Evolutionary conservation across 768 basidiomycete species (phyloP).

Genomic region (Lactifluus echinatus): DNA sequence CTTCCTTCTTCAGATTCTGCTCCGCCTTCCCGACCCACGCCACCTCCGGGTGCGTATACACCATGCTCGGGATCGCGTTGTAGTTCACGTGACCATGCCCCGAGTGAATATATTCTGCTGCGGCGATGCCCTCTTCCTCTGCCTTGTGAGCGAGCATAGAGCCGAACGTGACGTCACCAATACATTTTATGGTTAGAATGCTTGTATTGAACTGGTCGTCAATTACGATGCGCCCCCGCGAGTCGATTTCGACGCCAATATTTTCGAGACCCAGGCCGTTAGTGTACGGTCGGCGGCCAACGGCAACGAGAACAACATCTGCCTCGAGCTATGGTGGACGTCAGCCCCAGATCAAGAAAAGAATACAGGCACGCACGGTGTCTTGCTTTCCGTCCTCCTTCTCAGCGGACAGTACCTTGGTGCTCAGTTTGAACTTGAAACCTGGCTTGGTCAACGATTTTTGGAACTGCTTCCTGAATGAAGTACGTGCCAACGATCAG

Average conservation of each 20-base stretch:
- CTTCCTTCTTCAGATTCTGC: slow-evolving; percentile 85
- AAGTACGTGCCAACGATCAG: background rate
- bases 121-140: slow-evolving; percentile 96
- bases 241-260: slow-evolving; percentile 85
- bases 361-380: slow-evolving; percentile 38
- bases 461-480: slow-evolving; percentile 84
- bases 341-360: background rate
- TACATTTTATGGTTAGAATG: slow-evolving; percentile 83
- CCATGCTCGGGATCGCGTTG: slow-evolving; percentile 87
- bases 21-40: slow-evolving; percentile 98
- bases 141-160: slow-evolving; percentile 99
- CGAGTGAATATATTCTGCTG: slow-evolving; percentile 84
- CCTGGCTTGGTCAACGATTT: slow-evolving; percentile 85
- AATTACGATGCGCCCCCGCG: slow-evolving; percentile 84
- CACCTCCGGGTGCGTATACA: slow-evolving; percentile 90
- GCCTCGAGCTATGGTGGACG: slow-evolving; percentile 59
- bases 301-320: slow-evolving; percentile 90
- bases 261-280: slow-evolving; percentile 83
- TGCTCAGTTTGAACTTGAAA: slow-evolving; percentile 95
- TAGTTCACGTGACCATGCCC: slow-evolving; percentile 99
- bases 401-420: slow-evolving; percentile 85
- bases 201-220: slow-evolving; percentile 95
- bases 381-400: slow-evolving; percentile 88
- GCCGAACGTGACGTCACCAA: slow-evolving; percentile 97
- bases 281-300: slow-evolving; percentile 90